These are phyloP conservation scores for Chalciporus chontae DNA, from an alignment of 768 basidiomycete genomes.

Conservation along the genomic window DNA sequence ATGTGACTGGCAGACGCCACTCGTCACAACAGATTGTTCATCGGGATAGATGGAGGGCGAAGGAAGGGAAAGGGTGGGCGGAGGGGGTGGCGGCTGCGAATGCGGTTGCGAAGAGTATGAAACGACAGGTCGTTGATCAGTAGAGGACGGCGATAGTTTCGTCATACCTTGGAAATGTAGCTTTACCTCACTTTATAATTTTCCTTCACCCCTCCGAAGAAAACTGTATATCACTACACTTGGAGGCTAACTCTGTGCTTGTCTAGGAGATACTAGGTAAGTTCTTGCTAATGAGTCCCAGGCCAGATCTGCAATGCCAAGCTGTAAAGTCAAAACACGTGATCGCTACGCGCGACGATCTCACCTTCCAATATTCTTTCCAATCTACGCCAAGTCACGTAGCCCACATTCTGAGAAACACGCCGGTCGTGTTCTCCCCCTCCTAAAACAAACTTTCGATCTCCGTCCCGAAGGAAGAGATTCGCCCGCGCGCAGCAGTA, in stretches of 20 bases:
- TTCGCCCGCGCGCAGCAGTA: neutral
- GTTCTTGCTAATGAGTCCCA: too few relatives aligned
- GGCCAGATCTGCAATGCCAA: too few relatives aligned
- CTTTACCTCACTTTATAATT: neutral
- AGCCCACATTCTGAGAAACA: neutral
- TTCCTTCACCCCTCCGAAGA: neutral
- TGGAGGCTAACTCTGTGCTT: too few relatives aligned
- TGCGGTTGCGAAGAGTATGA: constrained; percentile 10
- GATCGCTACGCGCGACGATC: neutral
- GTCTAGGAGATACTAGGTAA: too few relatives aligned
- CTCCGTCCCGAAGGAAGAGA: neutral
- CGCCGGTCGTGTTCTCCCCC: constrained; percentile 12
- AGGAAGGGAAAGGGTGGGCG: constrained; percentile 12
- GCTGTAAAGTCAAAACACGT: neutral
- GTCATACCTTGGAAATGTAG: too few relatives aligned
- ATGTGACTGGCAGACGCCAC: neutral
- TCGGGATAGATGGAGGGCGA: constrained; percentile 15
- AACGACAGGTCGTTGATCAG: neutral
- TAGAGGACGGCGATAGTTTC: too few relatives aligned
- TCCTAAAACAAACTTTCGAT: neutral
- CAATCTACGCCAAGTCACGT: neutral
- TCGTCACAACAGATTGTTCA: constrained; percentile 18
- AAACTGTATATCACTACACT: too few relatives aligned
- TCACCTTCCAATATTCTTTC: neutral
- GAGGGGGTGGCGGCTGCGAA: constrained; percentile 22